phyloP scores from a whole-genome alignment of 2,329 filamentous ascomycete species.

The Curvularia spicifera region DNA sequence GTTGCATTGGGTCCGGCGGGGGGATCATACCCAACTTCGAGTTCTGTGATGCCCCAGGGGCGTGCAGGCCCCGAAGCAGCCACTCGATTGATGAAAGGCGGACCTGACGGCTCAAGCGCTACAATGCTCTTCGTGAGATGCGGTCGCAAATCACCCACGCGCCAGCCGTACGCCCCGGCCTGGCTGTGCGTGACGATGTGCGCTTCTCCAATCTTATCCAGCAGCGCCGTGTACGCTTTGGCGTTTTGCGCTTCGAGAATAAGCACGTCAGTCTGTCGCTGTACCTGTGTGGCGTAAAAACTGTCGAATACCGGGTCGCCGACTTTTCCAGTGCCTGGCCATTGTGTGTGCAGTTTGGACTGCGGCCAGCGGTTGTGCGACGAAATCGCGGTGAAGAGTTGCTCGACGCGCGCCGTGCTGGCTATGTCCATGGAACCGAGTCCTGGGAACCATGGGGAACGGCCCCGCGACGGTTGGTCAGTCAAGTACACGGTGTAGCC shows the following conservation, averaged over 20 bases:
- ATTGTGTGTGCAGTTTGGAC: slow-evolving; percentile 54
- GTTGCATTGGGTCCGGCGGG: slow-evolving; percentile 31
- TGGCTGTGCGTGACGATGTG: slow-evolving; percentile 61
- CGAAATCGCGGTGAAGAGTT: slow-evolving; percentile 46
- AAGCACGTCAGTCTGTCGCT: slow-evolving; percentile 41
- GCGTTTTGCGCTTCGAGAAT: slow-evolving; percentile 45
- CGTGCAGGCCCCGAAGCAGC: slow-evolving; percentile 26
- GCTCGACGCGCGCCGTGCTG: slow-evolving; percentile 25
- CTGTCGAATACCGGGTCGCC: slow-evolving; percentile 59
- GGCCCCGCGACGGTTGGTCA: slow-evolving; percentile 56
- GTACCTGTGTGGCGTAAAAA: slow-evolving; percentile 56
- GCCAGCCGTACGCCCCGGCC: slow-evolving; percentile 56
- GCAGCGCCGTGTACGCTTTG: slow-evolving; percentile 51
- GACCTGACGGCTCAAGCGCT: slow-evolving; percentile 61
- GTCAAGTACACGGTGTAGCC: slow-evolving; percentile 58
- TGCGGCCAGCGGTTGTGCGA: slow-evolving; percentile 52
- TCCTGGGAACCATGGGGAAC: slow-evolving; percentile 52
- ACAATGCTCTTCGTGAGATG: slow-evolving; percentile 58
- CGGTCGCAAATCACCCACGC: slow-evolving; percentile 58
- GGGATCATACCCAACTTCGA: slow-evolving; percentile 45
- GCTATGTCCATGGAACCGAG: slow-evolving; percentile 30
- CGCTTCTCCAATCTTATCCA: slow-evolving; percentile 53
- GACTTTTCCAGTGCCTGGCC: slow-evolving; percentile 45
- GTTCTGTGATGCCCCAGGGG: slow-evolving; percentile 44
- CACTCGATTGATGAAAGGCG: slow-evolving; percentile 49